Conservation (phyloP, 345 rosid species). For the Schrenkiella parvula region DNA sequence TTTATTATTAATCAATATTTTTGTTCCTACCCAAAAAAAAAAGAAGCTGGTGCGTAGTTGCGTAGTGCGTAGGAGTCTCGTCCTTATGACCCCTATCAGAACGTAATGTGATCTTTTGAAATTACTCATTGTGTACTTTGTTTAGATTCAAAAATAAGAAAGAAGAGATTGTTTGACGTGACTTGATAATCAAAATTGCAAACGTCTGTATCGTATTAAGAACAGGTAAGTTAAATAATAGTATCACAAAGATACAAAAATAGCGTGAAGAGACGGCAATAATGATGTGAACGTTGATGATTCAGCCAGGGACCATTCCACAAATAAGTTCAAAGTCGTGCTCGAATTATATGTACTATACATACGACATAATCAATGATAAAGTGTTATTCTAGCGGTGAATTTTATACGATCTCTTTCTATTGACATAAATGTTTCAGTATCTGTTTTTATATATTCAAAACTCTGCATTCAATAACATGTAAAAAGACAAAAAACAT, state of each 20-base stretch:
- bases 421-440: conserved; percentile 10
- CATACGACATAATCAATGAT: conserved; percentile 19
- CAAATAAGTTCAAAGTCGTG: conserved; percentile 8
- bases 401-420: conserved; percentile 8
- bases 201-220: conserved; percentile 6
- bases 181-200: conserved; percentile 16
- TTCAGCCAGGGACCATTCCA: conserved; percentile 32
- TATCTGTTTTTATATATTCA: background rate
- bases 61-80: background rate
- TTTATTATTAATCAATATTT: background rate
- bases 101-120: background rate
- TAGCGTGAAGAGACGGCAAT: conserved; percentile 31
- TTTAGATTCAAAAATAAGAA: background rate
- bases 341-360: conserved; percentile 7
- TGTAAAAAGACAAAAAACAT: background rate
- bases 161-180: conserved; percentile 6
- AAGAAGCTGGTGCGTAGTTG: background rate
- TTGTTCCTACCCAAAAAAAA: background rate
- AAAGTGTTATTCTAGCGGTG: conserved; percentile 14
- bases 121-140: background rate
- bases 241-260: conserved; percentile 21
- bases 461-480: conserved; percentile 1
- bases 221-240: conserved; percentile 7
- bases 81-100: background rate
- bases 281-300: conserved; percentile 28